These are phyloP conservation scores for Aegilops speltoides DNA, from an alignment of 176 grass and related monocot species.

Conservation along the genomic window DNA sequence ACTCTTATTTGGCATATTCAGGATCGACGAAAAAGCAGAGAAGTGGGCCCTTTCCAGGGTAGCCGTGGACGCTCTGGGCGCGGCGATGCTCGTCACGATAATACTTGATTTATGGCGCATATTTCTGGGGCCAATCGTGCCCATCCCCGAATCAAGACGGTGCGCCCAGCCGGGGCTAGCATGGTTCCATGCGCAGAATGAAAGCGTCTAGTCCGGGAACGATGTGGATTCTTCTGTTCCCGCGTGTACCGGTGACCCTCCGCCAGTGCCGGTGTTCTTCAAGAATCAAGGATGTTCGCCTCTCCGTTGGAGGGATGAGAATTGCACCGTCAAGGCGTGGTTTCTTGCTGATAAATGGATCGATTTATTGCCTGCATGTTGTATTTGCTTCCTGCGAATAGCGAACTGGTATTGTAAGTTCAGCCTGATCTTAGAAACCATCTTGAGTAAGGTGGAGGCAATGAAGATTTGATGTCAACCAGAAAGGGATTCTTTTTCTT, in stretches of 20 bases:
- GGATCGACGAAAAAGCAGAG: conserved; percentile 35
- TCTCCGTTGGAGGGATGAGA: neutral
- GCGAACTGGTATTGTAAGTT: neutral
- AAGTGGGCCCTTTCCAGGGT: conserved; percentile 86
- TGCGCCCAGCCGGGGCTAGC: conserved; percentile 68
- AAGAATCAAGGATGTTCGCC: neutral
- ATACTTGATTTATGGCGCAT: conserved; percentile 92
- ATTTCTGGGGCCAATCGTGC: conserved; percentile 79
- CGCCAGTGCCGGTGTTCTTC: neutral
- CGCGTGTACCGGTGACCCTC: neutral
- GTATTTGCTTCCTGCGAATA: neutral
- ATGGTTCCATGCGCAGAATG: conserved; percentile 69
- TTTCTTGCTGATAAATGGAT: neutral
- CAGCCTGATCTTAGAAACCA: neutral
- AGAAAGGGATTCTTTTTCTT: no score
- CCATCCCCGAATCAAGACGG: conserved; percentile 43
- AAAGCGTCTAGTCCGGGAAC: conserved; percentile 22
- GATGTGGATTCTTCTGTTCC: neutral
- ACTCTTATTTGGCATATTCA: neutral
- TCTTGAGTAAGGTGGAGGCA: neutral
- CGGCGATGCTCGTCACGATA: conserved; percentile 94
- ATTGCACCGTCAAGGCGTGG: neutral
- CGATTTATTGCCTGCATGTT: neutral
- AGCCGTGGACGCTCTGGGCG: conserved; percentile 70
- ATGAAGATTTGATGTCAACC: neutral